Evolutionary conservation across 371 early-diverging fungal genomes (phyloP).

Genomic region (Fennellomyces sp.): DNA sequence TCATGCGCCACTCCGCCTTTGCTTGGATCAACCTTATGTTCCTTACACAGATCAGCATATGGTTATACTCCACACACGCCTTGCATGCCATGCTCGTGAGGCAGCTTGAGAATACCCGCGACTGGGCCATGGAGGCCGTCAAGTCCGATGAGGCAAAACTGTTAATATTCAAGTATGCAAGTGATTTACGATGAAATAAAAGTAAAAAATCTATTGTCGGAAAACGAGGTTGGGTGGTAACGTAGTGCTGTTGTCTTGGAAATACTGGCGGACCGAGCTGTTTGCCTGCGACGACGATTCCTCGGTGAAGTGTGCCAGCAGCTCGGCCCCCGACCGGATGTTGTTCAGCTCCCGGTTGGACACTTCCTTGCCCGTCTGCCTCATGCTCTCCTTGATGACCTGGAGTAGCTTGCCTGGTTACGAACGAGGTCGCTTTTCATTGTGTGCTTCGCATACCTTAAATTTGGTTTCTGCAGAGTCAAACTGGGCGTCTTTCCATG

Average conservation of each 20-base stretch:
- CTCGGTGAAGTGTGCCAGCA: conserved; percentile 28
- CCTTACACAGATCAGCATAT: conserved; percentile 27
- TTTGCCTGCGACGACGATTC: not conserved
- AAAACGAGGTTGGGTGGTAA: conserved; percentile 21
- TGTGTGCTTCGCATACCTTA: conserved; percentile 21
- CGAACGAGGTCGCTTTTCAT: not conserved
- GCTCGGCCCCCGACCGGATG: conserved; percentile 33
- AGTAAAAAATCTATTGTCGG: not conserved
- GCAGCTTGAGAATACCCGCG: conserved; percentile 12
- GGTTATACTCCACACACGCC: conserved; percentile 15
- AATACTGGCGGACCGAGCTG: conserved; percentile 11
- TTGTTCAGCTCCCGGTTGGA: conserved; percentile 37
- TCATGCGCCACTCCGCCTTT: conserved; percentile 15
- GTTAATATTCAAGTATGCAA: conserved; percentile 25
- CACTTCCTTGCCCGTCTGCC: conserved; percentile 44
- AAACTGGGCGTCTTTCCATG: conserved; percentile 28
- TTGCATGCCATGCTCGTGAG: conserved; percentile 10
- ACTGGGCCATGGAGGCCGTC: conserved; percentile 17
- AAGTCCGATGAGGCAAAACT: conserved; percentile 23
- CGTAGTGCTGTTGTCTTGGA: conserved; percentile 17
- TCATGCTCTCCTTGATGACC: conserved; percentile 47
- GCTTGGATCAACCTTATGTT: conserved; percentile 38
- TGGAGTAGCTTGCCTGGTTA: not conserved
- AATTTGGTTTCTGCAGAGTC: conserved; percentile 33
- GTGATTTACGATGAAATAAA: not conserved